A percentile compares a stretch with the other conserved stretches of the same genome.
phyloP scores from a whole-genome alignment of 495 filamentous ascomycete genomes.

The Xanthoparmelia taractica region DNA sequence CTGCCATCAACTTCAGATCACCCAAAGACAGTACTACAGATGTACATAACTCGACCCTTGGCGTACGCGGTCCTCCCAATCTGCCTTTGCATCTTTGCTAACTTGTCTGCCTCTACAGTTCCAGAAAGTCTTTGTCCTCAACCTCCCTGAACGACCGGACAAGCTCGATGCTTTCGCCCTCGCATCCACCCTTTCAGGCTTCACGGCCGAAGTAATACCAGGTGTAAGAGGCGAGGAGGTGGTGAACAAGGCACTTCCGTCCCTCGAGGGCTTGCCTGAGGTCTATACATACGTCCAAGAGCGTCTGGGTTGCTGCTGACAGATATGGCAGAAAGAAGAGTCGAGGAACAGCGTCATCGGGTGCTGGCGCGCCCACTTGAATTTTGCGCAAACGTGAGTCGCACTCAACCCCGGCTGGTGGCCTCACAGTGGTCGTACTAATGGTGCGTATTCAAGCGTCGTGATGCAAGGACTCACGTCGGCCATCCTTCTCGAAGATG shows the following conservation, averaged over 20 bases:
- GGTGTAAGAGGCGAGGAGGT: constrained; percentile 42
- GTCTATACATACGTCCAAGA: neutral
- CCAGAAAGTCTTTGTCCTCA: constrained; percentile 53
- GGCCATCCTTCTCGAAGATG: constrained; percentile 52
- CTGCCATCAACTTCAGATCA: constrained; percentile 29
- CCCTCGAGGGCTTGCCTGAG: constrained; percentile 12
- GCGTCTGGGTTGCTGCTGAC: neutral
- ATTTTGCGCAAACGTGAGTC: constrained; percentile 28
- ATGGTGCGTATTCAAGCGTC: constrained; percentile 25
- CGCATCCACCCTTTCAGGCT: constrained; percentile 43
- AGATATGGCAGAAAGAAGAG: neutral
- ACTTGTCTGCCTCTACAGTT: constrained; percentile 35
- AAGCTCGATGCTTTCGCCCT: constrained; percentile 54
- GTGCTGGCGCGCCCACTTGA: constrained; percentile 38
- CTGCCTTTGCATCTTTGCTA: neutral
- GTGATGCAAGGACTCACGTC: constrained; percentile 39
- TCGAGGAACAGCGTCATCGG: constrained; percentile 26
- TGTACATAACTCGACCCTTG: constrained; percentile 22
- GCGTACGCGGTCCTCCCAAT: constrained; percentile 26
- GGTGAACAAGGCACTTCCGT: constrained; percentile 32
- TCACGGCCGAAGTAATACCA: constrained; percentile 49
- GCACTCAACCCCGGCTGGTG: neutral
- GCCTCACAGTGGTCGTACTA: constrained; percentile 12
- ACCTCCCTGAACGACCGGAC: constrained; percentile 52
- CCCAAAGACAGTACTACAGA: constrained; percentile 29